Conservation (phyloP, 2,329 filamentous ascomycete genomes). For the Fusarium sp. region DNA sequence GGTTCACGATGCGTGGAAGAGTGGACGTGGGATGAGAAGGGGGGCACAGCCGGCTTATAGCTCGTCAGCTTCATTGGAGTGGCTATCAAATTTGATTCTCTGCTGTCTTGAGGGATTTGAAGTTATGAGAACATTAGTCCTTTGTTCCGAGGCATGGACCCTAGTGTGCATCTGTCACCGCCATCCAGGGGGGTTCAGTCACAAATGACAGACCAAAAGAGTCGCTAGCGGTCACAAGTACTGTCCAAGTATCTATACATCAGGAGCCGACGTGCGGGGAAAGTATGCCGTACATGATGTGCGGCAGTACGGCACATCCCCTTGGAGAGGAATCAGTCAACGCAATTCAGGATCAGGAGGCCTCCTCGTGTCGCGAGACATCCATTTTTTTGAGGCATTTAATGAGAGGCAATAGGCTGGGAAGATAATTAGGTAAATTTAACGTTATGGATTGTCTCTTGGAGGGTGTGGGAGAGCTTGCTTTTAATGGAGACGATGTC, state of each 20-base stretch:
- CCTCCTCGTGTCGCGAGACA: neutral
- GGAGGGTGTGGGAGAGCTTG: neutral
- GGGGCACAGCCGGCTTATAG: neutral
- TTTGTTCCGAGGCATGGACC: neutral
- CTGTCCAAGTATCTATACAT: neutral
- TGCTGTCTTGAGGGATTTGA: neutral
- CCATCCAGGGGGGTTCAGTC: neutral
- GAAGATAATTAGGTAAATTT: neutral
- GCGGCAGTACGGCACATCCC: neutral
- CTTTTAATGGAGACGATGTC: neutral
- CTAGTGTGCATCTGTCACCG: neutral
- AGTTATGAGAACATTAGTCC: neutral
- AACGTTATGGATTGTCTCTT: neutral
- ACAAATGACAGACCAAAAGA: neutral
- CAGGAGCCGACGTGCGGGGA: neutral
- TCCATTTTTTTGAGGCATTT: constrained; percentile 7
- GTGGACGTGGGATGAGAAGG: neutral
- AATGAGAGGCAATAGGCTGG: neutral
- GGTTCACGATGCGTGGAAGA: neutral
- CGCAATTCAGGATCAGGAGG: neutral
- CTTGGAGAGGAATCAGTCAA: neutral
- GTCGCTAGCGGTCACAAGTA: neutral
- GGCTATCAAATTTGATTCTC: neutral
- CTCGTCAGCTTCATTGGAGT: too few species aligned
- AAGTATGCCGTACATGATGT: neutral